A percentile compares a stretch with the other conserved stretches of the same genome.
These are phyloP conservation scores for Gymnopus androsaceus DNA, from an alignment of 1,284 basidiomycete genomes.

Conservation along the genomic window DNA sequence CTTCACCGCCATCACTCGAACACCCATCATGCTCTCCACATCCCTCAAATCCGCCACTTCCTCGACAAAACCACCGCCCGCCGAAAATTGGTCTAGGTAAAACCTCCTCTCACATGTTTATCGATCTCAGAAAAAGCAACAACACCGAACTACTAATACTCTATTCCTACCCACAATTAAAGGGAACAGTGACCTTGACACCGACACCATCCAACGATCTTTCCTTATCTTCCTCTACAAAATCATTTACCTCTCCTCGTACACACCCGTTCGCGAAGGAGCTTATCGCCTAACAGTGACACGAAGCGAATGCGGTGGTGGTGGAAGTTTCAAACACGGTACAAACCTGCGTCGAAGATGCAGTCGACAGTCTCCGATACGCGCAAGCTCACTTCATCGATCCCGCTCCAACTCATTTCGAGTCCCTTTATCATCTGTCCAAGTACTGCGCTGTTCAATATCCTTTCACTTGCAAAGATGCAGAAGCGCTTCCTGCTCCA, in stretches of 20 bases:
- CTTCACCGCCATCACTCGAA: slow-evolving; percentile 13
- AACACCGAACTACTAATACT: slow-evolving; percentile 69
- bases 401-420: no score
- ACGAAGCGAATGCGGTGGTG: no score
- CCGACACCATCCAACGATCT: slow-evolving; percentile 23
- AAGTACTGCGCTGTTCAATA: no score
- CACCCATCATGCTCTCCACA: slow-evolving; percentile 9
- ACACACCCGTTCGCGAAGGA: no score
- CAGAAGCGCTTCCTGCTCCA: no score
- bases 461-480: no score
- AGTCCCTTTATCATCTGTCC: no score
- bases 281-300: no score
- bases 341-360: no score
- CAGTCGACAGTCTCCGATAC: no score
- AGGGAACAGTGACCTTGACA: slow-evolving; percentile 61
- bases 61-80: slow-evolving; percentile 1
- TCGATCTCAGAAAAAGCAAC: slow-evolving; percentile 10
- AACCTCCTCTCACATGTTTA: slow-evolving; percentile 1
- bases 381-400: no score
- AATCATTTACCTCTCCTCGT: slow-evolving; percentile 12
- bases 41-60: not conserved
- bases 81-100: not conserved
- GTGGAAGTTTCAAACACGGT: no score
- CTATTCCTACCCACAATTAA: slow-evolving; percentile 84
- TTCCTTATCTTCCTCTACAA: not conserved